Conservation (phyloP, 1,284 basidiomycete species). For the Dichomitus squalens region DNA sequence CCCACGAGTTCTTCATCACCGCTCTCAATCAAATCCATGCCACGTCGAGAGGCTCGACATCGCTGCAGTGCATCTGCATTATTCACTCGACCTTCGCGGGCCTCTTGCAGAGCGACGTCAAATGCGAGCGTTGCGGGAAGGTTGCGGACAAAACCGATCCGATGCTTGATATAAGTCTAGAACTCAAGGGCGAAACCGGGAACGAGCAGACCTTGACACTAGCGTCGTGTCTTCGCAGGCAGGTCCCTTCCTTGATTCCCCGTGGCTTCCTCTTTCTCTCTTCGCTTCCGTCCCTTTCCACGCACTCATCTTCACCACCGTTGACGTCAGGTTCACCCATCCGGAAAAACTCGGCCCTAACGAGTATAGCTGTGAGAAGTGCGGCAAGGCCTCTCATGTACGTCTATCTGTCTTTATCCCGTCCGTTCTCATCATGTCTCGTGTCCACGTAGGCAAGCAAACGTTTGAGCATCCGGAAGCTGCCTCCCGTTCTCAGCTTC, state of each 20-base stretch:
- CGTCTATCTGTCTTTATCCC: constrained; percentile 23
- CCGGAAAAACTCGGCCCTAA: constrained; percentile 73
- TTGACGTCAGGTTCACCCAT: constrained; percentile 66
- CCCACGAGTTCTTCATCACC: constrained; percentile 89
- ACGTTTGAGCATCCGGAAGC: constrained; percentile 79
- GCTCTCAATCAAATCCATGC: constrained; percentile 84
- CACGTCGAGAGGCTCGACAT: constrained; percentile 72
- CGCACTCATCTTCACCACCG: constrained; percentile 1
- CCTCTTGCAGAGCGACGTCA: constrained; percentile 86
- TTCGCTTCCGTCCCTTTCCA: background rate
- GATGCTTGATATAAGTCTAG: constrained; percentile 90
- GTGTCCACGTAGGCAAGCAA: constrained; percentile 67
- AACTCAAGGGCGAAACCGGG: constrained; percentile 65
- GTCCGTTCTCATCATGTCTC: constrained; percentile 13
- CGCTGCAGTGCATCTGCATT: constrained; percentile 85
- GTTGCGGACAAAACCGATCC: constrained; percentile 85
- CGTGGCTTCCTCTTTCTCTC: background rate
- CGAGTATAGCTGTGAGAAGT: constrained; percentile 76
- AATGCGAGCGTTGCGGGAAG: constrained; percentile 79
- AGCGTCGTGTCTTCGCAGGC: constrained; percentile 72
- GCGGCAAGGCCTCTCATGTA: constrained; percentile 67
- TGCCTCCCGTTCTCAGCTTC: constrained; percentile 92
- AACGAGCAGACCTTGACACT: constrained; percentile 59
- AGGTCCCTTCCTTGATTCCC: constrained; percentile 16
- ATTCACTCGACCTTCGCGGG: constrained; percentile 93